Conservation (phyloP, 2,329 filamentous ascomycete species). For the Fusarium sororula region DNA sequence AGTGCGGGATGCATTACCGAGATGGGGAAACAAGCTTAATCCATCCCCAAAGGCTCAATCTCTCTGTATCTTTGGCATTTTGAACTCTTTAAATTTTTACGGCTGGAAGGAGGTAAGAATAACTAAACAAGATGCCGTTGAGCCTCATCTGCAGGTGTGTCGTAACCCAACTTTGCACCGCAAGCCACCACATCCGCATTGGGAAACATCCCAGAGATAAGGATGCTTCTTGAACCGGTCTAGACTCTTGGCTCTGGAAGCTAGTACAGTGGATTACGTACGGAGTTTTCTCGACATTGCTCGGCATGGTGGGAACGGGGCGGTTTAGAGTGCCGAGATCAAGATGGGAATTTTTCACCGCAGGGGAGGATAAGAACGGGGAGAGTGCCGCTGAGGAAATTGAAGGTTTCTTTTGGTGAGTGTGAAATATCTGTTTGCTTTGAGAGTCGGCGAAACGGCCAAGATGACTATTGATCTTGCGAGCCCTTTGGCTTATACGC, state of each 20-base stretch:
- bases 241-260: slow-evolving; percentile 1
- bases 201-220: background rate
- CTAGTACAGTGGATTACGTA: slow-evolving; percentile 12
- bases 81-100: background rate
- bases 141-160: slow-evolving; percentile 19
- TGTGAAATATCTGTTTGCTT: background rate
- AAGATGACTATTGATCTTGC: slow-evolving; percentile 1
- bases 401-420: fast-evolving
- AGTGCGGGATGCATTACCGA: background rate
- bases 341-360: background rate
- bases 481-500: slow-evolving; percentile 28
- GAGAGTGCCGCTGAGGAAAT: background rate
- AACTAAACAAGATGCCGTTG: slow-evolving; percentile 5
- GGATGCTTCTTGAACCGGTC: background rate
- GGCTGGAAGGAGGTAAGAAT: too few relatives aligned
- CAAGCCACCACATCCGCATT: background rate
- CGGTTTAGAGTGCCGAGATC: background rate
- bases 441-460: background rate
- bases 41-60: background rate
- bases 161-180: slow-evolving; percentile 4
- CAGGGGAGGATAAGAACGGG: background rate
- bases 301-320: slow-evolving; percentile 21
- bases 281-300: slow-evolving; percentile 24
- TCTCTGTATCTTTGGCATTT: fast-evolving
- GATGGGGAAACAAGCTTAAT: slow-evolving; percentile 23